Conservation (phyloP, 352 stramenopile species). For the Detonula confervacea region DNA sequence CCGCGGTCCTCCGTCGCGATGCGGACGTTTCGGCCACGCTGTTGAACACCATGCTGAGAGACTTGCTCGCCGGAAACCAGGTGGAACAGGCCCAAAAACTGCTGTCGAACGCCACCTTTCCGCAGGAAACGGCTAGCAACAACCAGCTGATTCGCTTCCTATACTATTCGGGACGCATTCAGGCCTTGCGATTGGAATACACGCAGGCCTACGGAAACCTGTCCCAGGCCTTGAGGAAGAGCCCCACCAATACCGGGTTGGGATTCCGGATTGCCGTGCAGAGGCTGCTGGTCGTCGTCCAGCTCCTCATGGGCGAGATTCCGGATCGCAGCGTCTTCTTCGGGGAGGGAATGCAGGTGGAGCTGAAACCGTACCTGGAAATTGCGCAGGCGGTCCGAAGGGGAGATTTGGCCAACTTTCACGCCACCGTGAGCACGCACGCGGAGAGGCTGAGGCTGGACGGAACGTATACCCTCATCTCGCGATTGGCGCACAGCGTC, state of each 20-base stretch:
- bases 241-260: conserved; percentile 93
- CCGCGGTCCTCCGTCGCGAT: conserved; percentile 72
- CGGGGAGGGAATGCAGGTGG: conserved; percentile 86
- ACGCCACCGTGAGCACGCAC: conserved; percentile 89
- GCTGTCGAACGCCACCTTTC: conserved; percentile 81
- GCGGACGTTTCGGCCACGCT: conserved; percentile 74
- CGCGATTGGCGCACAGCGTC: conserved; percentile 96
- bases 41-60: conserved; percentile 80
- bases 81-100: conserved; percentile 85
- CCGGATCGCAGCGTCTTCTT: conserved; percentile 94
- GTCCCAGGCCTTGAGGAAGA: conserved; percentile 95
- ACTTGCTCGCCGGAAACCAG: conserved; percentile 74
- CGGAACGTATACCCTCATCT: conserved; percentile 95
- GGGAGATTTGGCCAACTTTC: conserved; percentile 95
- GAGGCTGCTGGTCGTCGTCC: conserved; percentile 95
- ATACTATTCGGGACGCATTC: conserved; percentile 96
- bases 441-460: conserved; percentile 90
- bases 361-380: conserved; percentile 93
- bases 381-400: conserved; percentile 96
- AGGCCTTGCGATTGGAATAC: conserved; percentile 97
- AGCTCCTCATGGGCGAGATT: conserved; percentile 98
- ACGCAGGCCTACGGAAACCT: conserved; percentile 95
- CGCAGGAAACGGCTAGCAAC: conserved; percentile 90
- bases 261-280: conserved; percentile 96
- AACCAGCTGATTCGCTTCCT: conserved; percentile 98